A percentile compares a stretch with the other conserved stretches of the same genome.
phyloP scores from a whole-genome alignment of 2,329 filamentous ascomycete genomes.

The Cladosporium sp. region DNA sequence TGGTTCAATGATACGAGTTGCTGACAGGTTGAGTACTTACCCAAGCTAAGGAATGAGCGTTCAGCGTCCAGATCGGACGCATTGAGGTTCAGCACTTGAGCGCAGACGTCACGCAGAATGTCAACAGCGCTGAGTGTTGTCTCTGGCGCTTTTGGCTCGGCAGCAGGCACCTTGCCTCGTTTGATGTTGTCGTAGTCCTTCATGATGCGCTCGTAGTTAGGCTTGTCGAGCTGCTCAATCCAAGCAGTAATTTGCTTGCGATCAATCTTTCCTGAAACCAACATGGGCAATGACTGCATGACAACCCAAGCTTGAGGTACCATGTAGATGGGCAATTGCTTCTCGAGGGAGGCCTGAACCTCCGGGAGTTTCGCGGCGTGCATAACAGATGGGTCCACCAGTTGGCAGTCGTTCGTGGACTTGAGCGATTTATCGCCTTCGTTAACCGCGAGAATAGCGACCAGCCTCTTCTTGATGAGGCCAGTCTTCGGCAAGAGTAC shows the following conservation, averaged over 20 bases:
- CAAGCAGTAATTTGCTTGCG: constrained; percentile 12
- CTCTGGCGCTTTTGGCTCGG: not conserved
- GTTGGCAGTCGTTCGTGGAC: constrained; percentile 4
- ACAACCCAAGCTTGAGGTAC: constrained; percentile 13
- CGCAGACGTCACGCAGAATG: constrained; percentile 7
- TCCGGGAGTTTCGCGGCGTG: constrained; percentile 2
- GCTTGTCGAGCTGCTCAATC: constrained; percentile 13
- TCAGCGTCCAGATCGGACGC: not conserved
- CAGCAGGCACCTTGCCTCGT: constrained; percentile 4
- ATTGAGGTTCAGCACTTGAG: constrained; percentile 2
- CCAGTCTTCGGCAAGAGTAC: constrained; percentile 13
- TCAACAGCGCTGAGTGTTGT: not conserved
- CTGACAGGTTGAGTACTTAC: not conserved
- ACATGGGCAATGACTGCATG: constrained; percentile 9
- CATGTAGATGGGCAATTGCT: constrained; percentile 14
- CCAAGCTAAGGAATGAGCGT: constrained; percentile 10
- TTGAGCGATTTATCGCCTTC: constrained; percentile 7
- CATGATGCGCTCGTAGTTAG: constrained; percentile 11
- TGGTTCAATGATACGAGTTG: not conserved
- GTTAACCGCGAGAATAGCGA: constrained; percentile 5
- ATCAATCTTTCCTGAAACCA: constrained; percentile 13
- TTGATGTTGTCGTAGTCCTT: constrained; percentile 12
- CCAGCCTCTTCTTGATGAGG: constrained; percentile 7
- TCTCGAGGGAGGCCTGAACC: constrained; percentile 9
- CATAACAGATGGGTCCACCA: constrained; percentile 6